These are phyloP conservation scores for Neofusicoccum kwambonambiense DNA, from an alignment of 2,329 filamentous ascomycete species.

Conservation along the genomic window DNA sequence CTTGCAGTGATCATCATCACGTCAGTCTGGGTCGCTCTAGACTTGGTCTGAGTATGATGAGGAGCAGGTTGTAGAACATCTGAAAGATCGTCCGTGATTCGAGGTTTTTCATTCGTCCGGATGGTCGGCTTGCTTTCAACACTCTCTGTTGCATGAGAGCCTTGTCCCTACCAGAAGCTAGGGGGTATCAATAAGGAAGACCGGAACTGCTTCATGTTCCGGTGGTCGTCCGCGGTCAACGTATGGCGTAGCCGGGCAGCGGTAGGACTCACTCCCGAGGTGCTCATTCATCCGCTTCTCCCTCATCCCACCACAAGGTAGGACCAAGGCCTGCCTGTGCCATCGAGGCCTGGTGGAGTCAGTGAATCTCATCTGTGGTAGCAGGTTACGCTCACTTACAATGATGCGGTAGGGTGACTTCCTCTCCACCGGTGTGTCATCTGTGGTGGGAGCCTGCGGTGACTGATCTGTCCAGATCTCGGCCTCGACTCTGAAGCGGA, in stretches of 20 bases:
- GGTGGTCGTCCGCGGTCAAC: not conserved
- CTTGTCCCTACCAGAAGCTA: not conserved
- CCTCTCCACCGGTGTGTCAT: slow-evolving; percentile 61
- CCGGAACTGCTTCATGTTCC: not conserved
- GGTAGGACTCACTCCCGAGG: not conserved
- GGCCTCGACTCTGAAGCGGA: slow-evolving; percentile 79
- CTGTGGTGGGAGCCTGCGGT: slow-evolving; percentile 71
- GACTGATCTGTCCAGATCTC: slow-evolving; percentile 92
- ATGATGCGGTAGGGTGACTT: slow-evolving; percentile 70
- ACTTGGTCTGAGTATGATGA: not conserved
- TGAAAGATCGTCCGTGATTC: not conserved
- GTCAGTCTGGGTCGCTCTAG: not conserved
- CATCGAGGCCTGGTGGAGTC: slow-evolving; percentile 44
- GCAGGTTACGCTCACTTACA: slow-evolving; percentile 28
- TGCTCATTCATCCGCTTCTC: slow-evolving; percentile 13
- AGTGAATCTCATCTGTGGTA: not conserved
- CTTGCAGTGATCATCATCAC: not conserved
- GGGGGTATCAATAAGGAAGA: not conserved
- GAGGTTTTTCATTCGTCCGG: not conserved
- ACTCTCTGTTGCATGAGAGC: not conserved
- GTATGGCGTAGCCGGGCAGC: not conserved
- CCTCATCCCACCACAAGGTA: slow-evolving; percentile 45
- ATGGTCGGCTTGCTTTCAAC: not conserved
- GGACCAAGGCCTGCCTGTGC: slow-evolving; percentile 48
- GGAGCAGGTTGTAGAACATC: not conserved